phyloP scores from a whole-genome alignment of 768 basidiomycete species.

The Serendipita indica region DNA sequence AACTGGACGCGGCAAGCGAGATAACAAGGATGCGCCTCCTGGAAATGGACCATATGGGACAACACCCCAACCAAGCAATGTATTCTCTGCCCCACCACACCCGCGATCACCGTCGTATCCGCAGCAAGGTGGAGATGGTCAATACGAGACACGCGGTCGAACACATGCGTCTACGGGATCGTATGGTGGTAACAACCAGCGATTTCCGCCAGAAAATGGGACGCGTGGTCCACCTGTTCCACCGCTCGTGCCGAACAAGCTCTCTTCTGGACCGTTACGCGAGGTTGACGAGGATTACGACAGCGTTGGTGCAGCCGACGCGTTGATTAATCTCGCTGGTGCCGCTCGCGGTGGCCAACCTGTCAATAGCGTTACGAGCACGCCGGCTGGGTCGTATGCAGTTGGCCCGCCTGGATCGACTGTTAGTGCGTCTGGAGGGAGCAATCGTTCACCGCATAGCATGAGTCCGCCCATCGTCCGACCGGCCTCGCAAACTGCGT shows the following conservation, averaged over 20 bases:
- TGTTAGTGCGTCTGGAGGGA: not conserved
- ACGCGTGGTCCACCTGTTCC: not conserved
- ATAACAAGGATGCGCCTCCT: not conserved
- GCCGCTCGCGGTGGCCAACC: not conserved
- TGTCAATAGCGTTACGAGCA: not conserved
- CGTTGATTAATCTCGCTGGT: not conserved
- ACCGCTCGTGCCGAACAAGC: not conserved
- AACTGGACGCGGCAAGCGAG: not conserved
- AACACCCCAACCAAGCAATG: not conserved
- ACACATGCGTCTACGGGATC: conserved; percentile 1
- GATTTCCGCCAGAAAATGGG: not conserved
- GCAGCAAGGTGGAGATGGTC: not conserved
- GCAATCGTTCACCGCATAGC: not conserved
- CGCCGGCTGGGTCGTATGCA: not conserved
- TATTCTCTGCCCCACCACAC: not conserved
- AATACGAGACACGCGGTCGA: not conserved
- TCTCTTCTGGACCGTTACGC: not conserved
- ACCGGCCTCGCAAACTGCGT: not conserved
- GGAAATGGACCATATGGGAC: not conserved
- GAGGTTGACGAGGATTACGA: not conserved
- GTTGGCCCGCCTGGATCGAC: not conserved
- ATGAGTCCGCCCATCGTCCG: not conserved
- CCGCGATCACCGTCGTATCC: not conserved
- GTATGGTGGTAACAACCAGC: conserved; percentile 2
- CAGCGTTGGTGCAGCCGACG: not conserved